These are phyloP conservation scores for Thymus mandschuricus DNA, from an alignment of 257 asterid species.

Conservation along the genomic window DNA sequence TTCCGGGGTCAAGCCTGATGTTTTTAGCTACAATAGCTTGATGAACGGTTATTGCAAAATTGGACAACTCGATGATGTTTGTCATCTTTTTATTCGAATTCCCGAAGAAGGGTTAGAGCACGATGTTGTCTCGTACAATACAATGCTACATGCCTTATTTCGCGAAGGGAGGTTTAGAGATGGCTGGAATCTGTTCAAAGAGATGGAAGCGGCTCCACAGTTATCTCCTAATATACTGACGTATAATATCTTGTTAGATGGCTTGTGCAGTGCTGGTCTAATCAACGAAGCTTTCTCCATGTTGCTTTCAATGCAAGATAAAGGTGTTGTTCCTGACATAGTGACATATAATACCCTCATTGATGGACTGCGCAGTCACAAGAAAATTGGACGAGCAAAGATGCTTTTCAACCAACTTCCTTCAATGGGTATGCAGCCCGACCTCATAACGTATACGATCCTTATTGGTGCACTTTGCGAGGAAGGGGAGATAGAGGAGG, in stretches of 20 bases:
- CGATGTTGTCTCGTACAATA: neutral
- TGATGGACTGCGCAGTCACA: neutral
- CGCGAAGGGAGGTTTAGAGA: neutral
- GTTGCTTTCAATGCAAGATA: neutral
- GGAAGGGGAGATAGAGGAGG: neutral
- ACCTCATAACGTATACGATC: neutral
- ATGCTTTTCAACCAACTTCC: neutral
- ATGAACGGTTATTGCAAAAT: slow-evolving; percentile 7
- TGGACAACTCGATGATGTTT: neutral
- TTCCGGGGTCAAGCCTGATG: neutral
- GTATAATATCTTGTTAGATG: neutral
- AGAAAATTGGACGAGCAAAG: neutral
- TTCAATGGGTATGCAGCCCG: neutral
- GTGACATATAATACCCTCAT: neutral
- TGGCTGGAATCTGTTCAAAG: neutral
- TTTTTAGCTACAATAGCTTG: neutral
- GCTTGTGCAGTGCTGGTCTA: neutral
- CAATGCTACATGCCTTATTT: neutral
- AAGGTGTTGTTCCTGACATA: neutral
- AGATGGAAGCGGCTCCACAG: neutral
- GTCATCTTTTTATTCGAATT: neutral
- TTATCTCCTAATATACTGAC: neutral
- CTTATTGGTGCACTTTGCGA: neutral
- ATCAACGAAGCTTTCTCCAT: neutral
- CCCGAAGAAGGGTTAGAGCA: neutral